Evolutionary conservation across 129 eudicot species (phyloP).

Genomic region (Oenanthe sinensis): DNA sequence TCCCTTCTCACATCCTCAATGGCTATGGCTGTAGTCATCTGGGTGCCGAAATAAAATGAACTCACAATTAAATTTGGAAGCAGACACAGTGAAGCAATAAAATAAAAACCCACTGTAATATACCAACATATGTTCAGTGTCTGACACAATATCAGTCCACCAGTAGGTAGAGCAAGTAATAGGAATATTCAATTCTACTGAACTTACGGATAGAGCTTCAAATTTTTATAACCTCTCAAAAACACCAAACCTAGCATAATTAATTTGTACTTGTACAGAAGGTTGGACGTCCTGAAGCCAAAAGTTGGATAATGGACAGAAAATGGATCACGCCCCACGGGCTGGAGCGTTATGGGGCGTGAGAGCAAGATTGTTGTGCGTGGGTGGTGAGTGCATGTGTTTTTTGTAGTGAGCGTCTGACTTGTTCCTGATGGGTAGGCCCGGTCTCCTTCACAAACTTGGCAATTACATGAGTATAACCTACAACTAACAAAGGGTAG

Average conservation of each 20-base stretch:
- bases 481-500: background rate
- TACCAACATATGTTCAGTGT: background rate
- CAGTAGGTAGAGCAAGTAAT: background rate
- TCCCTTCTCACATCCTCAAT: slow-evolving; percentile 95
- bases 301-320: too few relatives aligned
- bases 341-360: too few relatives aligned
- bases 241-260: background rate
- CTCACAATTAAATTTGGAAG: background rate
- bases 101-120: background rate
- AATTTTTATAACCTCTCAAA: background rate
- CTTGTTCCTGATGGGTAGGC: background rate
- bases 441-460: background rate
- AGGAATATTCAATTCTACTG: background rate
- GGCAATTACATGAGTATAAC: background rate
- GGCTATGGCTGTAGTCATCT: slow-evolving; percentile 98
- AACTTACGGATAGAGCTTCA: background rate
- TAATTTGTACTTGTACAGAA: background rate
- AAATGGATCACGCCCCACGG: too few relatives aligned
- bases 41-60: slow-evolving; percentile 4
- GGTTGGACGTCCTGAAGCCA: background rate
- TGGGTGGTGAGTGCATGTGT: background rate
- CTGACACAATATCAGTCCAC: background rate
- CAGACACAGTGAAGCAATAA: background rate
- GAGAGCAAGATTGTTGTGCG: too few relatives aligned
- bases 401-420: background rate